Base-by-base conservation (phyloP, 352 stramenopile genomes). In the Phytophthora brassicae region DNA sequence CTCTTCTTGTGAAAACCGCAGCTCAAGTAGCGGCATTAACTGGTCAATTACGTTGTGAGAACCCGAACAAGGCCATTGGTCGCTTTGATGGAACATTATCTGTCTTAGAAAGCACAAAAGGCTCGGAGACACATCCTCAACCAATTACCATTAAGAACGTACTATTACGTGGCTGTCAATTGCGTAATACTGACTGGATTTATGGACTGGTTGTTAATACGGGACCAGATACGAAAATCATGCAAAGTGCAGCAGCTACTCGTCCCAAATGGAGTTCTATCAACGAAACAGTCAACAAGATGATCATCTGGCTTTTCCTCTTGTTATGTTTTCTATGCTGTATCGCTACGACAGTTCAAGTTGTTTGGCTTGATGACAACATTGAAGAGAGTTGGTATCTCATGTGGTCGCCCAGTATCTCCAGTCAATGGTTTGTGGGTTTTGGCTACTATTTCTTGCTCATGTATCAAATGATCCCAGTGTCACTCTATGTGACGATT, bases 401-500 rank as follows among this genome's bases (percentile, higher is more conserved):
- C 24, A 52, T 54, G 39, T 86, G 74, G 74, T 70, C 75, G 39
- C 78, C 77, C 11, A 48, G 39, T 3, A 72, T 81, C 6, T 59
- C 71, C 22, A 75, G 74, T 17, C 78, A 89, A 64, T 89, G 79
- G 69, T 90, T 98, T 35, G 57, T 89, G 16, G 71, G 91, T 13
- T 91, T 97, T 55, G 75, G 95, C 23, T 88, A 84, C 50, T 99
- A 98, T 78, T 92, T 99, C 28, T 79, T 98, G 17, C 81, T 99
- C 39, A 94, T 98, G 77, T 97, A 92, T 74, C 94, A 98, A 68
- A 98, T 99, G 79, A 96, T 99, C 28, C 97, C 97, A 14, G 84
- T 99, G 26, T 98, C 91, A 68, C 86, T 99, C 12, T 99, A 99
- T 70, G 95, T 99, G 35, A 98, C 94, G 0, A 95, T 99, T 16